These are phyloP conservation scores for Apiospora phragmitis DNA, from an alignment of 2,329 filamentous ascomycete species.

Conservation along the genomic window DNA sequence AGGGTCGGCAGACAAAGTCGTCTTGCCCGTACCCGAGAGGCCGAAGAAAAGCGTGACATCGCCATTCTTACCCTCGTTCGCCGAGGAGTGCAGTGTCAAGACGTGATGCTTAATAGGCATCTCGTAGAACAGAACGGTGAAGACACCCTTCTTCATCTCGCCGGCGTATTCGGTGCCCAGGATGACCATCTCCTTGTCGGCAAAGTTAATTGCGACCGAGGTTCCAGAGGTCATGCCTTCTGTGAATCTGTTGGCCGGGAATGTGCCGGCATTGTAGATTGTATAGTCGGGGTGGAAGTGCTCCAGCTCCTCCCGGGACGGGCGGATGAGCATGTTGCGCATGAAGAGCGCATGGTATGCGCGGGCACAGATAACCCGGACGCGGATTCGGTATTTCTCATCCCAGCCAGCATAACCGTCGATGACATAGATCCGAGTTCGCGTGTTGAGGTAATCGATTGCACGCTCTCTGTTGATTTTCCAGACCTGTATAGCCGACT, in stretches of 20 bases:
- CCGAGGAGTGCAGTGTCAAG: slow-evolving; percentile 95
- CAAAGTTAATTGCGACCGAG: slow-evolving; percentile 98
- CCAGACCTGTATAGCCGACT: slow-evolving; percentile 73
- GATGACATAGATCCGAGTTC: slow-evolving; percentile 97
- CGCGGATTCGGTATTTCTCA: slow-evolving; percentile 94
- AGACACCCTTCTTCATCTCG: slow-evolving; percentile 97
- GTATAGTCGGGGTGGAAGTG: slow-evolving; percentile 99
- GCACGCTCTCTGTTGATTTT: slow-evolving; percentile 99
- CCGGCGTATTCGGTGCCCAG: slow-evolving; percentile 98
- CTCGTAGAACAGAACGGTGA: slow-evolving; percentile 99
- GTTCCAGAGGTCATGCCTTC: slow-evolving; percentile 98
- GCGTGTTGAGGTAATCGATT: slow-evolving; percentile 98
- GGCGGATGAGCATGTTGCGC: slow-evolving; percentile 99
- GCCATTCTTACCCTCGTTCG: slow-evolving; percentile 91
- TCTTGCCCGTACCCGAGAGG: slow-evolving; percentile 98
- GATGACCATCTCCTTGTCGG: slow-evolving; percentile 99
- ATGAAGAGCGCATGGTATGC: slow-evolving; percentile 99
- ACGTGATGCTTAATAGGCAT: slow-evolving; percentile 99
- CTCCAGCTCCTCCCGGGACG: slow-evolving; percentile 85
- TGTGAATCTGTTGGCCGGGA: slow-evolving; percentile 97
- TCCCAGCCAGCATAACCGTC: slow-evolving; percentile 99
- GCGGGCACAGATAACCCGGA: slow-evolving; percentile 96
- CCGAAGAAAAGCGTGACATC: slow-evolving; percentile 99
- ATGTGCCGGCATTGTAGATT: slow-evolving; percentile 98
- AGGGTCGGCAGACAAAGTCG: slow-evolving; percentile 93